These are phyloP conservation scores for Cyberlindnera americana DNA, from an alignment of 805 yeast species.

Conservation along the genomic window DNA sequence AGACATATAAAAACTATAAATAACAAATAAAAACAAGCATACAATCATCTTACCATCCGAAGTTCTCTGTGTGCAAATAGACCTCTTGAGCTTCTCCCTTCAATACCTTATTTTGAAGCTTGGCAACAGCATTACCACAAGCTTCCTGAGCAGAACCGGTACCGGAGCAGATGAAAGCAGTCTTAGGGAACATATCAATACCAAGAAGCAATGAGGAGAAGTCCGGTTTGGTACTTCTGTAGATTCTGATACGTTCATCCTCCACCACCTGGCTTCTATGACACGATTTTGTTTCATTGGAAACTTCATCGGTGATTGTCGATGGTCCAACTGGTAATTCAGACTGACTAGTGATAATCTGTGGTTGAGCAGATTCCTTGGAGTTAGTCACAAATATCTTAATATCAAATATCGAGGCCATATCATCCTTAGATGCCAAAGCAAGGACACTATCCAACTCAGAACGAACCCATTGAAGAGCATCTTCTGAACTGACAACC, in stretches of 20 bases:
- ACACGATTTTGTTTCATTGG: no score
- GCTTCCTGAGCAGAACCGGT: conserved; percentile 37
- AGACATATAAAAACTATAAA: no score
- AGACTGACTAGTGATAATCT: background rate
- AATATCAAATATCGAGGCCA: conserved; percentile 8
- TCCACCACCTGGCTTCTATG: no score
- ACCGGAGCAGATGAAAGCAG: conserved; percentile 45
- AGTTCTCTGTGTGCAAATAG: conserved; percentile 48
- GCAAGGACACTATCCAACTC: conserved; percentile 29
- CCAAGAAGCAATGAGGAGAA: no score
- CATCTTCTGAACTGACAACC: conserved; percentile 36
- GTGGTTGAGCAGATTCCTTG: conserved; percentile 10
- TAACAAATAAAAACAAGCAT: no score
- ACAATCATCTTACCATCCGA: conserved; percentile 35
- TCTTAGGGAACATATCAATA: conserved; percentile 30
- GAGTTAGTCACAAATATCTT: conserved; percentile 32
- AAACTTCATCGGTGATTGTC: no score
- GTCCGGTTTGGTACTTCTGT: conserved; percentile 18
- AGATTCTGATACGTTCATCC: conserved; percentile 9
- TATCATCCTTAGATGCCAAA: background rate
- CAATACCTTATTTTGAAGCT: conserved; percentile 35
- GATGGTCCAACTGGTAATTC: background rate
- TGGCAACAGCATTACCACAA: conserved; percentile 39
- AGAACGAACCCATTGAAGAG: conserved; percentile 37
- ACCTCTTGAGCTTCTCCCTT: conserved; percentile 37